Evolutionary conservation across 768 basidiomycete species (phyloP), one percentile per base, ranked within the genome.

Genomic region (Leccinum sublutescens): DNA sequence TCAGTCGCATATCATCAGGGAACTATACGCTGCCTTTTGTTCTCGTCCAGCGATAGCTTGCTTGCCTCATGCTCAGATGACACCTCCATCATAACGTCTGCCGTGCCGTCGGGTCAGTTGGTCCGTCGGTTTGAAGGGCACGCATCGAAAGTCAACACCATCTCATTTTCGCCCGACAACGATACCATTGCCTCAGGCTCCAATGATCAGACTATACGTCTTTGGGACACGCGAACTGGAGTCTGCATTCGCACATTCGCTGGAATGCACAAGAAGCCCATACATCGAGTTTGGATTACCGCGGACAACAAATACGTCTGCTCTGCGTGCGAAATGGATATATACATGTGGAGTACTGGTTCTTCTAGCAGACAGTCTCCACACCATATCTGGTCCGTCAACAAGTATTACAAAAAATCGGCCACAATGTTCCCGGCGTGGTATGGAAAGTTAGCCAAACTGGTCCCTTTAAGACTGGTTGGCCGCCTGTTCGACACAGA

Each of bases 191-290:
- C 59, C 2, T 71, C 69, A 0, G 66, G 64, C 9, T 71, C 68
- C 5, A 43, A 60, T 10, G 69, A 71, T 25, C 62, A 54, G 25
- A 60, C 55, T 3, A 50, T 69, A 31, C 70, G 70, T 40, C 58
- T 69, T 12, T 71, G 70, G 70, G 66, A 69, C 19, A 55, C 57
- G 23, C 55, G 45, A 21, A 64, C 69, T 8, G 68, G 57, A 50
- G 60, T 61, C 17, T 65, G 62, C 38, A 40, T 68, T 11, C 55
- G 59, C 6, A 62, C 62, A 17, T 64, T 52, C 10, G 7, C 58
- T 29, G 55, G 60, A 52, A 48, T 21, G n/a, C 66, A 67, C 53
- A 56, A 49, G 23, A 66, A 66, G 25, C 55, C 64, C 5, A 45
- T 66, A 59, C 47, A 14, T 17, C 55, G 51, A n/a, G 65, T 66